Evolutionary conservation across 176 grass and related monocot species (phyloP).

Genomic region (bread wheat (Triticum aestivum)): IWGSC_CS_RefSeq_v2.1 NC_057802.1:557258722-557259221

Average conservation of each 20-base stretch:
- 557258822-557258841: slow-evolving; percentile 62
- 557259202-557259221: background rate
- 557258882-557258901: slow-evolving; percentile 37
- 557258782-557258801: slow-evolving; percentile 65
- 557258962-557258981: slow-evolving; percentile 84
- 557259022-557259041: slow-evolving; percentile 53
- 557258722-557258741: background rate
- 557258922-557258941: background rate
- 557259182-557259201: background rate
- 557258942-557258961: slow-evolving; percentile 53
- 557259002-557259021: slow-evolving; percentile 69
- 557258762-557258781: slow-evolving; percentile 97
- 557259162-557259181: slow-evolving; percentile 6
- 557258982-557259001: slow-evolving; percentile 82
- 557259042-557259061: slow-evolving; percentile 76
- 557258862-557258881: slow-evolving; percentile 57
- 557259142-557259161: background rate
- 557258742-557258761: slow-evolving; percentile 9
- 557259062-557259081: slow-evolving; percentile 68
- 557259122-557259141: slow-evolving; percentile 20
- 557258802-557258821: slow-evolving; percentile 84
- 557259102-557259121: slow-evolving; percentile 59
- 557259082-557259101: slow-evolving; percentile 63
- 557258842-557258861: slow-evolving; percentile 81
- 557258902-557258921: background rate